Conservation (phyloP, 768 basidiomycete genomes). For the Lentinus brumalis region DNA sequence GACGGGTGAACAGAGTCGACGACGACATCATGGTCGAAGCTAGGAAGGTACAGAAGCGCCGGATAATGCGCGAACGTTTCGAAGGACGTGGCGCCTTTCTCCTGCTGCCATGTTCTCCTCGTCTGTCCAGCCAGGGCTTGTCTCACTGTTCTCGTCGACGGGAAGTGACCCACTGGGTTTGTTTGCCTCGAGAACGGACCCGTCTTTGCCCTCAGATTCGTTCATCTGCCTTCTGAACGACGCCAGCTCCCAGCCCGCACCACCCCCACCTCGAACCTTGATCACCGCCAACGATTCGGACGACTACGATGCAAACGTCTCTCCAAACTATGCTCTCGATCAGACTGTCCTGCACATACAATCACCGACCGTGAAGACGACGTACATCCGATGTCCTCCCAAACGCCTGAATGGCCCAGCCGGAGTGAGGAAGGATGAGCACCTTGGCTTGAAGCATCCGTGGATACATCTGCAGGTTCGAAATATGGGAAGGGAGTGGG, state of each 20-base stretch:
- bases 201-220: conserved; percentile 58
- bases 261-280: conserved; percentile 46
- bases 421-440: conserved; percentile 20
- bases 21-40: no score
- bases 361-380: conserved; percentile 68
- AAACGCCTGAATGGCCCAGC: neutral
- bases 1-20: no score
- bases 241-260: conserved; percentile 47
- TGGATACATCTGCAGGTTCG: conserved; percentile 81
- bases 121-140: conserved; percentile 50
- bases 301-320: conserved; percentile 18
- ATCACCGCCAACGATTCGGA: conserved; percentile 40
- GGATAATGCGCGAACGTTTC: no score
- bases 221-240: conserved; percentile 68
- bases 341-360: conserved; percentile 81
- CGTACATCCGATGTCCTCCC: conserved; percentile 68
- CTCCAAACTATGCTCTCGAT: conserved; percentile 41
- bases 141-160: conserved; percentile 81
- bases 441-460: conserved; percentile 63
- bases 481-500: conserved; percentile 67
- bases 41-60: no score
- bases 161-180: conserved; percentile 60
- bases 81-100: neutral
- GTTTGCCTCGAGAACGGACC: conserved; percentile 53
- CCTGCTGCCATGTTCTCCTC: conserved; percentile 18